These are phyloP conservation scores for Colletotrichum tropicicola DNA, from an alignment of 2,329 filamentous ascomycete genomes.

Conservation along the genomic window DNA sequence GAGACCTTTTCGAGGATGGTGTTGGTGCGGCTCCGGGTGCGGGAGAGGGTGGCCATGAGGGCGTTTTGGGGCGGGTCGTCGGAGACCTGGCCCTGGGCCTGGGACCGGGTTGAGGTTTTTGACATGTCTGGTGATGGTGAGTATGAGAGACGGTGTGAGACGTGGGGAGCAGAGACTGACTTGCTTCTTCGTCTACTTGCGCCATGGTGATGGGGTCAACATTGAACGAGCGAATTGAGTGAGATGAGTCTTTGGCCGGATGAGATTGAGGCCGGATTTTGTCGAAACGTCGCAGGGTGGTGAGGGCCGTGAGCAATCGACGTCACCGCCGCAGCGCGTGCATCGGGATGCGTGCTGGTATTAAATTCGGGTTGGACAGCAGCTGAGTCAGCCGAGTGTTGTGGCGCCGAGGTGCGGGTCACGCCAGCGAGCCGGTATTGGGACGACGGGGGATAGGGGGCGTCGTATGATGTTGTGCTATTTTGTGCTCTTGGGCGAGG, in stretches of 20 bases:
- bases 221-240: not conserved
- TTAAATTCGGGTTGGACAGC: not conserved
- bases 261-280: not conserved
- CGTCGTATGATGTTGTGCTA: constrained; percentile 14
- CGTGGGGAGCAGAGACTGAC: not conserved
- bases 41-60: constrained; percentile 18
- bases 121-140: not conserved
- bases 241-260: no score
- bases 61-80: constrained; percentile 14
- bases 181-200: constrained; percentile 12
- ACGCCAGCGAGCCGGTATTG: not conserved
- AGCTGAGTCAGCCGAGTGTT: constrained; percentile 8
- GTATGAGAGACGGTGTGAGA: not conserved
- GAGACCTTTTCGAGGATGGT: constrained; percentile 26
- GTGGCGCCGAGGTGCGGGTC: not conserved
- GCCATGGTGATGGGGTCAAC: not conserved
- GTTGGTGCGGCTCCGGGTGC: constrained; percentile 23
- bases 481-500: not conserved
- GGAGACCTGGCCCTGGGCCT: not conserved
- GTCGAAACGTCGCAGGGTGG: no score
- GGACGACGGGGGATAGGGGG: not conserved
- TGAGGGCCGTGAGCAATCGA: not conserved
- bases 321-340: constrained; percentile 4
- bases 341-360: constrained; percentile 4
- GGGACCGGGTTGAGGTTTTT: not conserved